A percentile compares a stretch with the other conserved stretches of the same genome.
Evolutionary conservation across 768 basidiomycete genomes (phyloP).

Genomic region (Daedaleopsis sinensis): DNA sequence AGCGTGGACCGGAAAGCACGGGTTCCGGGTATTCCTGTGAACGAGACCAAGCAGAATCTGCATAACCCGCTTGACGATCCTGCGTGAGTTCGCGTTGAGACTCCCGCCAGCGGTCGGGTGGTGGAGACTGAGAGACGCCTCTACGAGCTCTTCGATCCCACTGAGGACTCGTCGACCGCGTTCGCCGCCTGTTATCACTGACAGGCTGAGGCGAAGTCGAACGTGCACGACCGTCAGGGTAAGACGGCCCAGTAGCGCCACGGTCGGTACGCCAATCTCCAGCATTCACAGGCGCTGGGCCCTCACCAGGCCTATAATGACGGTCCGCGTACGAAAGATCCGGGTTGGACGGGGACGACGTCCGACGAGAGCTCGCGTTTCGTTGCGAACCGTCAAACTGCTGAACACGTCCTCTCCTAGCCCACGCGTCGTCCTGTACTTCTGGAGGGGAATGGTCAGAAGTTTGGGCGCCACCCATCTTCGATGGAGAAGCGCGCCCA

Average conservation of each 20-base stretch:
- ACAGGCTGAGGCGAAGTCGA: constrained; percentile 6
- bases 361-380: constrained; percentile 3
- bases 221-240: constrained; percentile 6
- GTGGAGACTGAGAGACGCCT: constrained; percentile 17
- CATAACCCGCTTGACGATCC: not conserved
- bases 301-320: constrained; percentile 60
- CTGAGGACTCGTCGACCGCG: constrained; percentile 25
- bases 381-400: constrained; percentile 17
- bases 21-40: constrained; percentile 3
- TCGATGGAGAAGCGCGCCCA: constrained; percentile 28
- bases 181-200: constrained; percentile 12
- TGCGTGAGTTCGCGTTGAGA: constrained; percentile 6
- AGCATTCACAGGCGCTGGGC: constrained; percentile 3
- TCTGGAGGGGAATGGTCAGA: constrained; percentile 29
- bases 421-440: constrained; percentile 25
- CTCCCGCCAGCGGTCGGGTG: constrained; percentile 17
- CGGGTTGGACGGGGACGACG: constrained; percentile 6
- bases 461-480: constrained; percentile 24
- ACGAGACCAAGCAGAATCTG: constrained; percentile 7
- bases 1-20: not conserved
- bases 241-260: constrained; percentile 2
- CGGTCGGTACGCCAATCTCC: constrained; percentile 19
- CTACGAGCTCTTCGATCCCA: constrained; percentile 19
- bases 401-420: constrained; percentile 27
- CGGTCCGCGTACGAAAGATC: constrained; percentile 60